Evolutionary conservation across 305 asterid species (phyloP), one percentile per base, ranked within the genome.

Genomic region (Fraxinus greggii): DNA sequence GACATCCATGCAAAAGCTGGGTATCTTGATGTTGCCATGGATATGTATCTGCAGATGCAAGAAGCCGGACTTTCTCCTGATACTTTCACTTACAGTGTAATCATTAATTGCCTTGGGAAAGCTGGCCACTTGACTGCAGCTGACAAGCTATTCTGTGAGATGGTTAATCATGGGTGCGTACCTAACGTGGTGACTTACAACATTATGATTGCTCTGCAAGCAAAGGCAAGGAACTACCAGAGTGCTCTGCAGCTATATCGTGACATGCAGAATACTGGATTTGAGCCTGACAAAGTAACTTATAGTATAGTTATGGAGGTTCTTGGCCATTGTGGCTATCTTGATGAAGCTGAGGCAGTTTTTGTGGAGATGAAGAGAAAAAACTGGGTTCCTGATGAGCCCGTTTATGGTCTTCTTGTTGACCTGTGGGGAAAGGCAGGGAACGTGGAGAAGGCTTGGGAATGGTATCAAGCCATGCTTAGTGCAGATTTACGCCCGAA

Each of bases 1-100:
- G 99, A 95, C 88, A 93, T 95, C 85, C 99, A 95, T 80, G 98
- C 99, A 21, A 95, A 95, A 90, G 85, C 99, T 0, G 99, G 98
- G 42, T 95, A 93, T 88, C 97, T 94, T 9, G 95, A 94, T 72
- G 89, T 95, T 51, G 99, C 99, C 24, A 88, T 95, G 74, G 92
- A 94, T 85, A 83, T 94, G 98, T 95, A 95, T 81, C 91, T 86
- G 75, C 86, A 93, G 83, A 95, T 95, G 99, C 99, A 94, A 90
- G 90, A 86, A 77, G 97, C 90, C 0, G 98, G 99, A 72, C 98
- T 95, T 83, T 93, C 99, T 38, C 98, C 99, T 0, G 99, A 95
- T 85, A 95, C 99, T 0, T 95, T 94, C 91, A 95, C 99, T 81
- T 95, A 93, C 79, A 91, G 99, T 29, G 98, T 95, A 32, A 95